These are phyloP conservation scores for Pseudogymnoascus sp. DNA, from an alignment of 2,329 filamentous ascomycete genomes.

Conservation along the genomic window DNA sequence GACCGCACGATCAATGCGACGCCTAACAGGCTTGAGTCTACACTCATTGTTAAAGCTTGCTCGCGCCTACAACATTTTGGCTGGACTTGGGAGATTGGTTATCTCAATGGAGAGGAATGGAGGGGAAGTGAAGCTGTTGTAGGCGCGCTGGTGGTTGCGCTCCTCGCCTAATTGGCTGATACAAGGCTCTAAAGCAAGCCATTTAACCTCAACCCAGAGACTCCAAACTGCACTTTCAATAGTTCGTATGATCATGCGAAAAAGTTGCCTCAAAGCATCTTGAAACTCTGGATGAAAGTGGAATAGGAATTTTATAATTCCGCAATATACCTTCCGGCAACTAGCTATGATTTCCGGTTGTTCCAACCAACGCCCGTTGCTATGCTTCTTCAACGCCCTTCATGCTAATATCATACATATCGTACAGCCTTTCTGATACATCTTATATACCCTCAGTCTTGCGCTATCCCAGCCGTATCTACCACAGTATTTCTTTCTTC, in stretches of 20 bases:
- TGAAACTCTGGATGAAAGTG: neutral
- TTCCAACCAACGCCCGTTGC: neutral
- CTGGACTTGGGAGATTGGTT: neutral
- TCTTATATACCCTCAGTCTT: neutral
- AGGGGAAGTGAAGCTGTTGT: neutral
- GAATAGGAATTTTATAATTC: neutral
- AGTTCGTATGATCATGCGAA: neutral
- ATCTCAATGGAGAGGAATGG: constrained; percentile 2
- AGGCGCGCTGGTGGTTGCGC: neutral
- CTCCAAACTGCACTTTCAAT: neutral
- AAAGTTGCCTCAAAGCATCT: neutral
- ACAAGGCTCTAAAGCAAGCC: neutral
- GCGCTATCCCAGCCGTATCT: constrained; percentile 12
- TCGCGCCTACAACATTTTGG: constrained; percentile 12
- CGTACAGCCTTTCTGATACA: neutral
- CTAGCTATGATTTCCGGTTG: neutral
- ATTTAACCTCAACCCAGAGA: neutral
- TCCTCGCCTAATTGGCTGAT: constrained; percentile 6
- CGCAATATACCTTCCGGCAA: neutral
- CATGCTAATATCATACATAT: constrained; percentile 6
- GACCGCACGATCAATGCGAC: constrained; percentile 39
- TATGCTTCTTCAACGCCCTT: constrained; percentile 2
- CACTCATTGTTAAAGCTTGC: constrained; percentile 25
- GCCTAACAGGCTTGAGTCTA: constrained; percentile 37
- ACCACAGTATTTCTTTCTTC: constrained; percentile 32